A percentile compares a stretch with the other conserved stretches of the same genome.
Conservation (phyloP, 2,329 filamentous ascomycete genomes). For the Myrmaecium sp. region DNA sequence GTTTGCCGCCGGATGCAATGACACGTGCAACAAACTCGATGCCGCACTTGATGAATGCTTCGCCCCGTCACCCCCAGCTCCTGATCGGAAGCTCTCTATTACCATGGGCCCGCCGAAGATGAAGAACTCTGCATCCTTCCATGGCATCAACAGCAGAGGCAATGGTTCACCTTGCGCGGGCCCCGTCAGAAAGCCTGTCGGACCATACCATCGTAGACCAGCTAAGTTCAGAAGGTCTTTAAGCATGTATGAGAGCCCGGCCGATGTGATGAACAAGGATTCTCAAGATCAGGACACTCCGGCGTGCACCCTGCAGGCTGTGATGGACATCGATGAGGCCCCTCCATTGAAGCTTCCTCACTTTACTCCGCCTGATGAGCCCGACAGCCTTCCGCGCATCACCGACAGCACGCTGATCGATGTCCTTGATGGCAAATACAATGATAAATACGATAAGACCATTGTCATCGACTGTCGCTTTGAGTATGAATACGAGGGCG, state of each 20-base stretch:
- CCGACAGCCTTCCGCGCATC: slow-evolving; percentile 79
- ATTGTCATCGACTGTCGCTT: slow-evolving; percentile 93
- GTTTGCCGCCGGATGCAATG: slow-evolving; percentile 45
- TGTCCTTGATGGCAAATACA: slow-evolving; percentile 75
- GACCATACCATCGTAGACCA: slow-evolving; percentile 55
- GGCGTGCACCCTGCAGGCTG: slow-evolving; percentile 48
- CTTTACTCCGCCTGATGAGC: slow-evolving; percentile 62
- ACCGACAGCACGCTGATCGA: slow-evolving; percentile 64
- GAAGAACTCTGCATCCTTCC: slow-evolving; percentile 47
- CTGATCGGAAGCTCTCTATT: slow-evolving; percentile 44
- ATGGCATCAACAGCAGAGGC: slow-evolving; percentile 38
- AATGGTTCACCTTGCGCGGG: slow-evolving; percentile 59
- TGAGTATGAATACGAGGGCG: slow-evolving; percentile 95
- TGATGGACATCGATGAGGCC: slow-evolving; percentile 69
- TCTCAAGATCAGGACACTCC: slow-evolving; percentile 48
- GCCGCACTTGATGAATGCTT: slow-evolving; percentile 59
- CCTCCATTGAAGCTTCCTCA: slow-evolving; percentile 65
- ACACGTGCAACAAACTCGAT: slow-evolving; percentile 41
- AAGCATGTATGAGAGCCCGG: slow-evolving; percentile 94
- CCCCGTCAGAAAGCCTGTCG: slow-evolving; percentile 46
- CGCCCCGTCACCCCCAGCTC: slow-evolving; percentile 59
- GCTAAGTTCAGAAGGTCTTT: slow-evolving; percentile 67
- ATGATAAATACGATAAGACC: slow-evolving; percentile 58
- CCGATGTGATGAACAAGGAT: slow-evolving; percentile 58
- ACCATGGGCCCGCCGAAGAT: slow-evolving; percentile 44